Evolutionary conservation across 129 eudicot genomes (phyloP), one percentile per base, ranked within the genome.

Genomic region (Lactuca saligna): DNA sequence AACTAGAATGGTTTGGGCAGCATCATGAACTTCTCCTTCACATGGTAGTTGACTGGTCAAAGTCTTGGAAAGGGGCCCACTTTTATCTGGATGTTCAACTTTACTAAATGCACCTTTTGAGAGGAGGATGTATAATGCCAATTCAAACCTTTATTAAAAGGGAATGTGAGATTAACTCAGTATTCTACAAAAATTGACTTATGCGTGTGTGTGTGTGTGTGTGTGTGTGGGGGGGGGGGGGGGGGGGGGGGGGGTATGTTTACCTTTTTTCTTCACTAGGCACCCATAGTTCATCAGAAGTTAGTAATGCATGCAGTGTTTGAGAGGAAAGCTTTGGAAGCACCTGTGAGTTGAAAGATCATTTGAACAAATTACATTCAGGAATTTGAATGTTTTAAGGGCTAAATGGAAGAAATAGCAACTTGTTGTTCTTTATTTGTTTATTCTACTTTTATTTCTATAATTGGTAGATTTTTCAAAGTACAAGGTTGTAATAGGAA

Each of bases 261-360:
- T 75, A 94, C 99, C 99, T 79, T 82, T 87, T 89, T 77, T 90
- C 97, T 85, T 94, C 99, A 83, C 87, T 85, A 65, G 96, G 91
- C 38, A 94, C 93, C 99, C 97, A 94, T 20, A 94, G 83, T 71
- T 87, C 91, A 82, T 94, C 90, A 57, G 99, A 94, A 74, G 97
- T 90, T 61, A 94, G 83, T 71, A 94, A 80, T 33, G 96, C 97
- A 42, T 81, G 95, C 73, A 94, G 54, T 35, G 99, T 94, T 82
- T 87, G 99, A 42, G 93, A 75, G 37, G 99, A 94, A 71, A 94
- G 99, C 68, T 90, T 94, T 44, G 99, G 97, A 67, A 94, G 97
- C 67, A 94, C 93, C 99, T 94, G 80, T 53, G 6, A 38, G 68
- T 37, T 60, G 42, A 35, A 75, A 59, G 58, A 66, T 66, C 58